These are phyloP conservation scores for Fallopia convolvulus DNA, from an alignment of 148 eudicot genomes.

Conservation along the genomic window DNA sequence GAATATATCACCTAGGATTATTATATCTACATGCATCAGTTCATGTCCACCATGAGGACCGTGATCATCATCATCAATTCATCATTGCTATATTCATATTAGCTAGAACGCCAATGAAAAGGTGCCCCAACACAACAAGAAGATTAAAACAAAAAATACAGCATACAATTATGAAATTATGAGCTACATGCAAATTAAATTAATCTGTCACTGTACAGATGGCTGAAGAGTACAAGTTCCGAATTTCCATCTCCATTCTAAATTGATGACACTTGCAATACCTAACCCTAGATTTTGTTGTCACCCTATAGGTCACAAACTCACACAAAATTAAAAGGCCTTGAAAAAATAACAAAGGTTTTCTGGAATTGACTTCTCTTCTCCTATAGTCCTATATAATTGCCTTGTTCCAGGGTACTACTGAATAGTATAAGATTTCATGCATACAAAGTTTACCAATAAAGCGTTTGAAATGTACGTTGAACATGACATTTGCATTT, in stretches of 20 bases:
- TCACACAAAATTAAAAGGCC: background rate
- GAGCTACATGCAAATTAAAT: background rate
- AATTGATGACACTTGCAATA: conserved; percentile 8
- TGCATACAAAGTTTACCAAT: background rate
- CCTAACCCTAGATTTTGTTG: conserved; percentile 12
- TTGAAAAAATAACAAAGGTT: background rate
- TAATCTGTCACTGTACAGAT: background rate
- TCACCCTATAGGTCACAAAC: conserved; percentile 11
- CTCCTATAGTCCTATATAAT: background rate
- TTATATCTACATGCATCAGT: background rate
- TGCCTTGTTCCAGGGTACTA: background rate
- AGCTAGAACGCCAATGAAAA: background rate
- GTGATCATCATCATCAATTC: background rate
- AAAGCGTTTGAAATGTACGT: background rate
- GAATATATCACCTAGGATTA: background rate
- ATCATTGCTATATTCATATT: background rate
- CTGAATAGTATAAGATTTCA: conserved; percentile 8
- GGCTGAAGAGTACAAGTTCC: conserved; percentile 7
- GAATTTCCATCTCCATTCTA: conserved; percentile 2
- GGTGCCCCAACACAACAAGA: background rate
- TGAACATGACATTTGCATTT: conserved; percentile 9
- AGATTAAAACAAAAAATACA: conserved; percentile 2
- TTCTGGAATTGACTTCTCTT: background rate
- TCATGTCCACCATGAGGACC: background rate
- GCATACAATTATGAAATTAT: background rate